These are phyloP conservation scores for Paracoccidioides brasiliensis DNA, from an alignment of 2,329 filamentous ascomycete genomes.

Conservation along the genomic window DNA sequence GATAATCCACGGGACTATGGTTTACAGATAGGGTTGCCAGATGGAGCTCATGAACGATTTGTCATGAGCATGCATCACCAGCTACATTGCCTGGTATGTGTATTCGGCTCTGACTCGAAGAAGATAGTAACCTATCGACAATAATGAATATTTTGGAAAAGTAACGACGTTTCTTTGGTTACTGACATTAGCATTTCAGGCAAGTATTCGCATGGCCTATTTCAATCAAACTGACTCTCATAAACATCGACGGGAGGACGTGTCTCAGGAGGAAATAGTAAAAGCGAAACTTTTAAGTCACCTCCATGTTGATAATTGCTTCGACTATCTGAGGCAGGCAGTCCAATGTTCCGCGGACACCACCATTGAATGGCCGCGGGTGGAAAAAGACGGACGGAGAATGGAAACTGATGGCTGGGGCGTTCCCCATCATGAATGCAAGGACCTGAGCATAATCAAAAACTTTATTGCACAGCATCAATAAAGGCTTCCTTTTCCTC, in stretches of 20 bases:
- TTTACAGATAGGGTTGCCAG: background rate
- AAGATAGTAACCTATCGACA: background rate
- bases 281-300: background rate
- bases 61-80: constrained; percentile 1
- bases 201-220: background rate
- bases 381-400: background rate
- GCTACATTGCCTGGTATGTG: constrained; percentile 1
- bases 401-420: background rate
- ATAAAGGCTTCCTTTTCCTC: background rate
- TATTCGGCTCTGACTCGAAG: background rate
- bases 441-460: background rate
- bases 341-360: constrained; percentile 10
- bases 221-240: background rate
- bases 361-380: constrained; percentile 7
- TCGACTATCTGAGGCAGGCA: constrained; percentile 9
- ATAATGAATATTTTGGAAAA: background rate
- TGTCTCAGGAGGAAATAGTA: background rate
- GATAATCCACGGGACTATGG: background rate
- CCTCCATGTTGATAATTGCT: constrained; percentile 3
- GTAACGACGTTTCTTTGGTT: background rate
- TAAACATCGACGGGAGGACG: background rate
- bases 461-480: background rate
- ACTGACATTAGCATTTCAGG: background rate
- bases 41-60: background rate
- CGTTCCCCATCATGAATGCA: background rate